Evolutionary conservation across 441 rosid species (phyloP).

Genomic region (Macaranga tanarius): DNA sequence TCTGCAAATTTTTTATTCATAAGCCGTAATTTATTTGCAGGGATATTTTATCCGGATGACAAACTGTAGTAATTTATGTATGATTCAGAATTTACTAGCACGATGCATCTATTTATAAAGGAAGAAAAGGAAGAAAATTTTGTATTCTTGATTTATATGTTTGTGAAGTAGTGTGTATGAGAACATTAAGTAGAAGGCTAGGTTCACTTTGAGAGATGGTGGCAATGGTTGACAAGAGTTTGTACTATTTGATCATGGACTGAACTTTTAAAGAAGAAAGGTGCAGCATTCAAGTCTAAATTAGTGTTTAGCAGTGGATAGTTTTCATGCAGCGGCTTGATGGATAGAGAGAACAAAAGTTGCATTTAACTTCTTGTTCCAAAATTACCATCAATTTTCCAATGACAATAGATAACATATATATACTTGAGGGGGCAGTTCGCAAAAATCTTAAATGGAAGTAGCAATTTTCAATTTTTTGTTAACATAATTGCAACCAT

Average conservation of each 20-base stretch:
- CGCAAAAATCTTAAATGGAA: too few species aligned
- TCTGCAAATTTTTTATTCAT: not conserved
- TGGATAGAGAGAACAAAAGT: too few species aligned
- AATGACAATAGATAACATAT: too few species aligned
- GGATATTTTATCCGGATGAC: not conserved
- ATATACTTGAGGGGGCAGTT: too few species aligned
- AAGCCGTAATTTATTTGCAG: constrained; percentile 1
- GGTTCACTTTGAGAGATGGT: too few species aligned
- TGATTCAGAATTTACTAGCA: not conserved
- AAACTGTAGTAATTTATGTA: not conserved
- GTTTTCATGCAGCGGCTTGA: too few species aligned
- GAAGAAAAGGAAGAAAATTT: not conserved
- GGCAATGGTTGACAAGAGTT: not conserved
- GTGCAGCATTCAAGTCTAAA: too few species aligned
- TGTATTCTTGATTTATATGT: not conserved
- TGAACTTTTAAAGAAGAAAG: not conserved
- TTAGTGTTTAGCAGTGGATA: too few species aligned
- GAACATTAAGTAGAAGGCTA: not conserved
- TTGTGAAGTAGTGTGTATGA: not conserved
- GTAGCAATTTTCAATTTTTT: too few species aligned
- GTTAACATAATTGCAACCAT: too few species aligned
- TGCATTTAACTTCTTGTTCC: too few species aligned
- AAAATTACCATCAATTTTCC: too few species aligned
- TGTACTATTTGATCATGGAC: not conserved
- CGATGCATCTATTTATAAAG: not conserved